Percentiles rank a stretch among this genome's conserved stretches.
Evolutionary conservation across 441 rosid genomes (phyloP).

Genomic region (Gossypium gossypioides): DNA sequence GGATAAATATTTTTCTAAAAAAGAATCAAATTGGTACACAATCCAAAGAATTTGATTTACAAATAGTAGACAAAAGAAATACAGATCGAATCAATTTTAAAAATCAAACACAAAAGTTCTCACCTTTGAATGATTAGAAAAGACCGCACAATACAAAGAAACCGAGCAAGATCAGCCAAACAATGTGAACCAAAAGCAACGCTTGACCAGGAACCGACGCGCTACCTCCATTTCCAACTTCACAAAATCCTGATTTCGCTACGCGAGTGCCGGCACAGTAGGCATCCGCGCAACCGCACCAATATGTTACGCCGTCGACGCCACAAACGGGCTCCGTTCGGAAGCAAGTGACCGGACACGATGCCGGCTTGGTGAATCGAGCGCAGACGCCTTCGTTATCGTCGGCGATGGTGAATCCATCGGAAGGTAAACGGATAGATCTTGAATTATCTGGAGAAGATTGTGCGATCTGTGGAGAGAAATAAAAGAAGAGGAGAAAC

Average conservation of each 20-base stretch:
- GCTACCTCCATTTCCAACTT: neutral
- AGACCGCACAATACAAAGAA: slow-evolving; percentile 59
- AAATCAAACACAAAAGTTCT: neutral
- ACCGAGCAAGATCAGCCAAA: slow-evolving; percentile 26
- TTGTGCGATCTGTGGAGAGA: neutral
- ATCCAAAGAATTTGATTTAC: slow-evolving; percentile 3
- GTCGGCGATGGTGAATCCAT: neutral
- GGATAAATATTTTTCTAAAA: neutral
- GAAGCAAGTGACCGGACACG: neutral
- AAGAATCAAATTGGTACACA: neutral
- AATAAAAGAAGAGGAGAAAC: neutral
- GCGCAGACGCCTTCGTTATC: neutral
- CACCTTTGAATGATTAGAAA: slow-evolving; percentile 28
- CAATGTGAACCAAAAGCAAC: neutral
- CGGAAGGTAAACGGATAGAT: slow-evolving; percentile 15
- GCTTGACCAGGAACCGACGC: slow-evolving; percentile 5
- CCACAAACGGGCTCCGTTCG: neutral
- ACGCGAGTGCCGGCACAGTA: neutral
- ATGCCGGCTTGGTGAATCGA: neutral
- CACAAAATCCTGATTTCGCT: neutral
- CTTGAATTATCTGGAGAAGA: neutral
- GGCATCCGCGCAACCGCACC: slow-evolving; percentile 3
- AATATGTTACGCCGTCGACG: neutral
- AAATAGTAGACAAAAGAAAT: neutral
- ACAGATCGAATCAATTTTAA: neutral